Conservation (phyloP, 2,329 filamentous ascomycete species). For the Pseudogymnoascus sp. region DNA sequence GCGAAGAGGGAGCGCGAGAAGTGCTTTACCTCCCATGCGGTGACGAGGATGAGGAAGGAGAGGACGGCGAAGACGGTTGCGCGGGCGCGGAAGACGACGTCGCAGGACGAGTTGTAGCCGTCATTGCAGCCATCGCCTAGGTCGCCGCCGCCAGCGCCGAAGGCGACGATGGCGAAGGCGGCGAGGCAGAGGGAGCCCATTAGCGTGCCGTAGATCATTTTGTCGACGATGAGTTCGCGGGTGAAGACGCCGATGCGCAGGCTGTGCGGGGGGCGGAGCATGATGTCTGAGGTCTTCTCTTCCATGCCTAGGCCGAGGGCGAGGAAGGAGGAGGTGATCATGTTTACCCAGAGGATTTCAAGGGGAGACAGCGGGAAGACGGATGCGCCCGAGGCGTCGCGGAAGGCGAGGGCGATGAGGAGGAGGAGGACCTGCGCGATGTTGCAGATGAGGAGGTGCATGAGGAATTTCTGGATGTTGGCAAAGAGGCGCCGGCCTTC, state of each 20-base stretch:
- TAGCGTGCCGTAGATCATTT: conserved; percentile 58
- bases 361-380: conserved; percentile 67
- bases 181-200: conserved; percentile 58
- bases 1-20: conserved; percentile 63
- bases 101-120: conserved; percentile 43
- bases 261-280: conserved; percentile 58
- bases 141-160: conserved; percentile 44
- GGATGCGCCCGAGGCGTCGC: conserved; percentile 51
- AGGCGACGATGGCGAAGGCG: conserved; percentile 56
- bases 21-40: conserved; percentile 69
- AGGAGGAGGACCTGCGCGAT: conserved; percentile 64
- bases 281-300: conserved; percentile 60
- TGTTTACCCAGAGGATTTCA: conserved; percentile 72
- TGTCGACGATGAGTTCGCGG: conserved; percentile 57
- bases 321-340: conserved; percentile 65
- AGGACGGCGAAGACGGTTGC: conserved; percentile 64
- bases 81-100: conserved; percentile 56
- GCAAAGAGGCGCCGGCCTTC: conserved; percentile 65
- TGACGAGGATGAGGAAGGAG: conserved; percentile 61
- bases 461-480: conserved; percentile 65
- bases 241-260: conserved; percentile 58
- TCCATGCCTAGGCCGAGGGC: conserved; percentile 69
- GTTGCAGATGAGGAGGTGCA: conserved; percentile 64
- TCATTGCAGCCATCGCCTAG: conserved; percentile 57
- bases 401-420: conserved; percentile 63